These are phyloP conservation scores for Pseudoscleropodium purum DNA, from an alignment of 225 moss, liverwort and hornwort genomes.

Conservation along the genomic window DNA sequence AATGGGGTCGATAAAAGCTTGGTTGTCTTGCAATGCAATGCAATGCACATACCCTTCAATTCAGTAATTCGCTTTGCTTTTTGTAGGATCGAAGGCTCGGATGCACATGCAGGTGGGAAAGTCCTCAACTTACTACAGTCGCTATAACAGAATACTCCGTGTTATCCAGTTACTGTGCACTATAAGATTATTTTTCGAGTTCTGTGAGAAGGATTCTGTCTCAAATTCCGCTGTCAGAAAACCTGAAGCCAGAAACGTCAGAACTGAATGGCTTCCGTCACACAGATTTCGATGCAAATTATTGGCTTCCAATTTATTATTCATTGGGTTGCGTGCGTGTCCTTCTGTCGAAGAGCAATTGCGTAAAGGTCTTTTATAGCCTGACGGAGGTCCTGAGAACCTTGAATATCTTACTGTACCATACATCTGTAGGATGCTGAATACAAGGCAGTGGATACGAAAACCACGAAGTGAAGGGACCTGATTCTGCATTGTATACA, in stretches of 20 bases:
- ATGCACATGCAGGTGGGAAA: not conserved
- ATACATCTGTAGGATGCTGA: not conserved
- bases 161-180: conserved; percentile 8
- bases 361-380: too few relatives aligned
- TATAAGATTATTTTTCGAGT: not conserved
- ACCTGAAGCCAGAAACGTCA: not conserved
- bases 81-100: not conserved
- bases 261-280: not conserved
- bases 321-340: not conserved
- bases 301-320: not conserved
- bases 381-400: not conserved
- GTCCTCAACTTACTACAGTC: too few relatives aligned
- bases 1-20: too few relatives aligned
- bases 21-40: not conserved
- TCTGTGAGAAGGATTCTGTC: not conserved
- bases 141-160: not conserved
- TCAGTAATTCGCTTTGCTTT: not conserved
- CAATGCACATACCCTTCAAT: too few relatives aligned
- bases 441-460: not conserved
- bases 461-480: not conserved
- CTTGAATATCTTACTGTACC: not conserved
- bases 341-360: not conserved
- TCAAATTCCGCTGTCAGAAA: conserved; percentile 17
- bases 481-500: not conserved
- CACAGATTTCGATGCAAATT: not conserved